Evolutionary conservation across 1,284 basidiomycete species (phyloP).

Genomic region (Mrakiaceae sp.): DNA sequence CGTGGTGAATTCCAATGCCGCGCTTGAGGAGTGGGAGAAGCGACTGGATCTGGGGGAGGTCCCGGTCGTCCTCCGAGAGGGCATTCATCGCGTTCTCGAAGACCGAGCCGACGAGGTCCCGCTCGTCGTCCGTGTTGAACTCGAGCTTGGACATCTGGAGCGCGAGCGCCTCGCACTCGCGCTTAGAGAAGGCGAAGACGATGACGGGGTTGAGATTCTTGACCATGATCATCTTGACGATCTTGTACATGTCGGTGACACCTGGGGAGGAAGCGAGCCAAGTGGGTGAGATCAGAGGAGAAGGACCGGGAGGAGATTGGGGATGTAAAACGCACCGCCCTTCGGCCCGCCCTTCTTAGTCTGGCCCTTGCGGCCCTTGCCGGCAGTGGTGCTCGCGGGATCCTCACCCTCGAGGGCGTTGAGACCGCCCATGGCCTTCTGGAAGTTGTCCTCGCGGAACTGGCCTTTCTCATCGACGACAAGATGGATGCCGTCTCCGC

Average conservation of each 20-base stretch:
- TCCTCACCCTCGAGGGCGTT: constrained; percentile 81
- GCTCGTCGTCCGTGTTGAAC: constrained; percentile 90
- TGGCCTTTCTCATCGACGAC: constrained; percentile 97
- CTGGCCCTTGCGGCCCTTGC: constrained; percentile 79
- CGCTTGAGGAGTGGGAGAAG: constrained; percentile 86
- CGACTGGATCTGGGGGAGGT: constrained; percentile 88
- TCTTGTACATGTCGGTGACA: constrained; percentile 92
- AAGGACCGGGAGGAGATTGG: neutral
- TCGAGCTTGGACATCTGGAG: constrained; percentile 89
- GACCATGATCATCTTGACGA: constrained; percentile 97
- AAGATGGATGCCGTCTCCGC: constrained; percentile 92
- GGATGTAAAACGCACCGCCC: constrained; percentile 42
- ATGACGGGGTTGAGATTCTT: constrained; percentile 99
- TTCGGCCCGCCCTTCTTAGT: constrained; percentile 85
- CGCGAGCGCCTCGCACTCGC: constrained; percentile 91
- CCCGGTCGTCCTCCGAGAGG: constrained; percentile 74
- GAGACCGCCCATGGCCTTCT: constrained; percentile 92
- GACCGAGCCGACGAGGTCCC: constrained; percentile 74
- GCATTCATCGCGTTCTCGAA: constrained; percentile 92
- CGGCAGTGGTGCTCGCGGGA: constrained; percentile 67
- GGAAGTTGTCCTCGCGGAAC: constrained; percentile 95
- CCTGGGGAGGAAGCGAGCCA: constrained; percentile 39
- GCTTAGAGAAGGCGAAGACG: constrained; percentile 96
- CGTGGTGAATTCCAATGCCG: constrained; percentile 97
- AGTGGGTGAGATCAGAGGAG: neutral